Evolutionary conservation across 1,139 yeast genomes (phyloP).

Genomic region (Debaryomyces robertsiae): DNA sequence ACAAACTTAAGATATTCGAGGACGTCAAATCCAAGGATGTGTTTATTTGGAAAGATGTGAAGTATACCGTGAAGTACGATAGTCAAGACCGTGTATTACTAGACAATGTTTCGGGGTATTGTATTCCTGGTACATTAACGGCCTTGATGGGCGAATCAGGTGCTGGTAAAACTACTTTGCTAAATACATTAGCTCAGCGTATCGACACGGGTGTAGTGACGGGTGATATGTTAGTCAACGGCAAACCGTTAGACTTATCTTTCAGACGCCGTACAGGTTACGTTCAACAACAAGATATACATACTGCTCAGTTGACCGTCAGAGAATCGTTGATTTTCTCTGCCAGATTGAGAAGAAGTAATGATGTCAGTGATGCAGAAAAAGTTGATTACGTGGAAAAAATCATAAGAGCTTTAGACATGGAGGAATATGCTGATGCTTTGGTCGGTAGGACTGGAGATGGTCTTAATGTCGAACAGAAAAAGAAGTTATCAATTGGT

Average conservation of each 20-base stretch:
- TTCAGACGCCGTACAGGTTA: conserved; percentile 64
- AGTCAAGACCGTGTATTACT: conserved; percentile 50
- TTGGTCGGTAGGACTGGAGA: conserved; percentile 57
- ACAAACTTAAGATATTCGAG: conserved; percentile 16
- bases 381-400: conserved; percentile 61
- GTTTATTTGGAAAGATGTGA: conserved; percentile 47
- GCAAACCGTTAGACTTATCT: conserved; percentile 52
- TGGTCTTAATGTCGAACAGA: conserved; percentile 67
- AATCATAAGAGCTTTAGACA: conserved; percentile 56
- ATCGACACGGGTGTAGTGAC: conserved; percentile 60
- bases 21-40: conserved; percentile 33
- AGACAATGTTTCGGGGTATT: conserved; percentile 63
- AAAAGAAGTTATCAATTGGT: conserved; percentile 70
- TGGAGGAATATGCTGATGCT: conserved; percentile 66
- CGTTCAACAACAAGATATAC: conserved; percentile 68
- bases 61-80: conserved; percentile 43
- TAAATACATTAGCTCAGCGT: conserved; percentile 62
- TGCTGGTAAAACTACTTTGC: conserved; percentile 68
- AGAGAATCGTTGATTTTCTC: conserved; percentile 64
- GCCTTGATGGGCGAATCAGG: conserved; percentile 77
- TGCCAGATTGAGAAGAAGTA: conserved; percentile 60
- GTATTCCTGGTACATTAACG: conserved; percentile 68
- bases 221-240: conserved; percentile 67
- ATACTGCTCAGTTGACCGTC: conserved; percentile 58
- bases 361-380: conserved; percentile 32